Evolutionary conservation across 73 alveolate genomes (phyloP), one percentile per base, ranked within the genome.

Genomic region (Paramecium primaurelia): DNA sequence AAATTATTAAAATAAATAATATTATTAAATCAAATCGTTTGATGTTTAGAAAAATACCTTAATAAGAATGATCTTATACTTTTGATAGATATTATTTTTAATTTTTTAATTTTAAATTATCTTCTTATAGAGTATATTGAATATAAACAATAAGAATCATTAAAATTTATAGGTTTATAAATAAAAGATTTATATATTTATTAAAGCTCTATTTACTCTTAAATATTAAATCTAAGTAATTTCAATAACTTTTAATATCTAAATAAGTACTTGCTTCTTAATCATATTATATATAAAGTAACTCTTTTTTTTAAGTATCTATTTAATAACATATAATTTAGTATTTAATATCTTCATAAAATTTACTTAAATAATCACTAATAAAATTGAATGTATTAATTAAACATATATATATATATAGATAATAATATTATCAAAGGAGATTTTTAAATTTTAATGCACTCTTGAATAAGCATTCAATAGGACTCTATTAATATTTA

Each of bases 381-480:
- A 47, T 47, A 47, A 26, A 47, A 11, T 47, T 47, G 25, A 11
- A 18, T 54, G 20, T 54, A 54, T 16, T 54, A 22, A 54, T 4
- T 14, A n/a, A n/a, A 54, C 68, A 54, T 49, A 49, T 14, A 49
- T 49, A 49, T 14, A 9, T 0, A 4, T 34, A 34, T 32, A 32
- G 1, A 32, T 32, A 32, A 47, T 47, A 9, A 54, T 16, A 4
- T 47, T n/a, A 54, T 54, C 69, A 54, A 54, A 54, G 69, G 69
- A 54, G 69, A 54, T 73, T 73, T 40, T 73, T 73, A 73, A 37
- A 73, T 73, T 73, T 20, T 20, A 73, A 37, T 11, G 47, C 87
- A 73, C 87, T 73, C 47, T 73, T 30, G 47, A 73, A 73, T 73
- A 73, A 37, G 40, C 47, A 30, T 73, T 73, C 87, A 30, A 73